A percentile compares a stretch with the other conserved stretches of the same genome.
Conservation (phyloP, 2,329 filamentous ascomycete species). For the Colletotrichum chrysophilum region DNA sequence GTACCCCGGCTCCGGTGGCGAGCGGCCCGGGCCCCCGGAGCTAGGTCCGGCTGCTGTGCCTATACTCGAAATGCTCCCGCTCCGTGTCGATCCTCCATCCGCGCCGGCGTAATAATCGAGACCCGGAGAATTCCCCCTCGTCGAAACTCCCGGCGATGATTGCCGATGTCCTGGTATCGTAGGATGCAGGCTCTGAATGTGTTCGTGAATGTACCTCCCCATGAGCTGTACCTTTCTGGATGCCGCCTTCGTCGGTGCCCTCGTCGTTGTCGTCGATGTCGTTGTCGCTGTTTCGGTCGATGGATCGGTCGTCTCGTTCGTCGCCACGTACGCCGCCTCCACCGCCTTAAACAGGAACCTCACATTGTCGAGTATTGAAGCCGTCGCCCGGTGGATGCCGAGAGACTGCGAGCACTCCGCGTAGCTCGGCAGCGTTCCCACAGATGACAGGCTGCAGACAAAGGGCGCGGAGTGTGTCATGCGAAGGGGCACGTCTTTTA, state of each 20-base stretch:
- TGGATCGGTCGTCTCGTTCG: neutral
- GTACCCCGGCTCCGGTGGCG: neutral
- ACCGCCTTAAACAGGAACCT: slow-evolving; percentile 51
- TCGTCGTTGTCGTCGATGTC: neutral
- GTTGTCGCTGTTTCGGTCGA: neutral
- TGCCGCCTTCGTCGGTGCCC: neutral
- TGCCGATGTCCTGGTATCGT: neutral
- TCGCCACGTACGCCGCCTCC: neutral
- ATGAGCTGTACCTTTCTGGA: neutral
- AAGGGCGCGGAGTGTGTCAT: slow-evolving; percentile 51
- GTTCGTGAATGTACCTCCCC: slow-evolving; percentile 5
- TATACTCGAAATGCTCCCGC: neutral
- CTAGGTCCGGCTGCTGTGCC: neutral
- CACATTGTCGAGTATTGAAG: slow-evolving; percentile 57
- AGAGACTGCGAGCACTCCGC: slow-evolving; percentile 43
- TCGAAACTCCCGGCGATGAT: neutral
- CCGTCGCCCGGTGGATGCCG: slow-evolving; percentile 50
- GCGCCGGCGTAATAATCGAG: neutral
- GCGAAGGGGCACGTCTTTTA: slow-evolving; percentile 42
- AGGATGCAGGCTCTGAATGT: neutral
- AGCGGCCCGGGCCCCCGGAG: neutral
- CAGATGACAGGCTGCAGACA: slow-evolving; percentile 29
- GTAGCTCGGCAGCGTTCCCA: slow-evolving; percentile 48
- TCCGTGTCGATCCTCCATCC: neutral
- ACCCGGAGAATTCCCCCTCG: neutral